These are phyloP conservation scores for Bipolaris sorokiniana DNA, from an alignment of 2,329 filamentous ascomycete species.

Conservation along the genomic window DNA sequence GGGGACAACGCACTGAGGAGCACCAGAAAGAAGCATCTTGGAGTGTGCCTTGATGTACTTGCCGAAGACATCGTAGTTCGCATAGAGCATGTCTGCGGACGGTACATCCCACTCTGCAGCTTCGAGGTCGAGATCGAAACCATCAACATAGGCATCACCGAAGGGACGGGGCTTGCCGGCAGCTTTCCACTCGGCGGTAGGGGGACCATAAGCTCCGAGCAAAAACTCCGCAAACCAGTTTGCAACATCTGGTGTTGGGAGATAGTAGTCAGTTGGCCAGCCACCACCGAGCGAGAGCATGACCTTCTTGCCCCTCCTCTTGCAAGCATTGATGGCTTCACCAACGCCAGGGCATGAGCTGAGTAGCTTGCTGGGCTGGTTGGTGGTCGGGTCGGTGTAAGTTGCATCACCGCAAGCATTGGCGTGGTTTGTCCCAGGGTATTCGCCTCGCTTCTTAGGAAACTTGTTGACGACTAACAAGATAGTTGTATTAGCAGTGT, in stretches of 20 bases:
- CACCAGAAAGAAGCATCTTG: slow-evolving; percentile 58
- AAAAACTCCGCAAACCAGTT: slow-evolving; percentile 58
- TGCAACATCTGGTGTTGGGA: slow-evolving; percentile 51
- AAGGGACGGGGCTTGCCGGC: slow-evolving; percentile 54
- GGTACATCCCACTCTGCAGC: slow-evolving; percentile 27
- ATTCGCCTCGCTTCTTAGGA: slow-evolving; percentile 56
- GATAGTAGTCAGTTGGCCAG: slow-evolving; percentile 50
- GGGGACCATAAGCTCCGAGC: slow-evolving; percentile 58
- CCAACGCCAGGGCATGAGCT: slow-evolving; percentile 41
- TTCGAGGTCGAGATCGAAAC: slow-evolving; percentile 61
- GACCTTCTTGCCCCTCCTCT: slow-evolving; percentile 46
- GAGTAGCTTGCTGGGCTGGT: neutral
- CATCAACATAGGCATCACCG: slow-evolving; percentile 55
- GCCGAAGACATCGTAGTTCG: slow-evolving; percentile 58
- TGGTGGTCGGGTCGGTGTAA: slow-evolving; percentile 43
- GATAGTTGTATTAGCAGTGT: neutral
- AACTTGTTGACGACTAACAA: slow-evolving; percentile 57
- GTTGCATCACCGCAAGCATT: slow-evolving; percentile 53
- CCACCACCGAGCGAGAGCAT: slow-evolving; percentile 57
- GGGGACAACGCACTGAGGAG: slow-evolving; percentile 60
- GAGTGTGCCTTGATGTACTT: slow-evolving; percentile 52
- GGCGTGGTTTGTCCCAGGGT: slow-evolving; percentile 62
- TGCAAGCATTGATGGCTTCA: slow-evolving; percentile 41
- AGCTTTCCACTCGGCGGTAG: slow-evolving; percentile 37
- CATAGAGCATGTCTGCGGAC: slow-evolving; percentile 33